A percentile compares a stretch with the other conserved stretches of the same genome.
phyloP scores from a whole-genome alignment of 75 land plant species.

The Chamaecyparis obtusa region DNA sequence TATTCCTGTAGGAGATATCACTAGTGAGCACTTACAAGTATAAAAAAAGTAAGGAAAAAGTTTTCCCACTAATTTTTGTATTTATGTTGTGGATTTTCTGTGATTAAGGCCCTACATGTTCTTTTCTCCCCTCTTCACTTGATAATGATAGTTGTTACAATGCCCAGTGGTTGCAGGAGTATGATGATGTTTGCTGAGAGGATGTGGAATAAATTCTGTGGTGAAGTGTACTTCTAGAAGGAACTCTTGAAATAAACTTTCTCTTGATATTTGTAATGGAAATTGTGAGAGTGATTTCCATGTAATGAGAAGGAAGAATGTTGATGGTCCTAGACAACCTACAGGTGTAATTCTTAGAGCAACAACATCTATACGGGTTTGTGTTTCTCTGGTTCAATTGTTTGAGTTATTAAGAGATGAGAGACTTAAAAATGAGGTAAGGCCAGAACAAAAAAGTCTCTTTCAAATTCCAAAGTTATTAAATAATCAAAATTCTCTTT shows the following conservation, averaged over 20 bases:
- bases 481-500: too few species aligned
- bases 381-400: too few species aligned
- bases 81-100: neutral
- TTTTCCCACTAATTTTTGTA: neutral
- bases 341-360: too few species aligned
- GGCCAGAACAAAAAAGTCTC: too few species aligned
- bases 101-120: constrained; percentile 14
- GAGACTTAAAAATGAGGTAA: too few species aligned
- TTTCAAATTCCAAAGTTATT: too few species aligned
- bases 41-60: neutral
- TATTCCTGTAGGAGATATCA: too few species aligned
- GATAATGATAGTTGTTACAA: constrained; percentile 48
- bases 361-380: too few species aligned
- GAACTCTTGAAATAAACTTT: constrained; percentile 62
- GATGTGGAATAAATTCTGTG: constrained; percentile 63
- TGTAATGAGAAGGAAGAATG: constrained; percentile 66
- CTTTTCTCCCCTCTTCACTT: neutral
- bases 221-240: constrained; percentile 63
- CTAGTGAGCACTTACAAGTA: too few species aligned
- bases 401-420: too few species aligned
- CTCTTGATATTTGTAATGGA: constrained; percentile 11
- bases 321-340: constrained; percentile 14
- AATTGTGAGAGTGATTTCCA: constrained; percentile 66
- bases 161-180: constrained; percentile 68
- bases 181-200: constrained; percentile 76